Evolutionary conservation across 192 early-diverging fungal genomes (phyloP).

Genomic region (Coemansia sp.): DNA sequence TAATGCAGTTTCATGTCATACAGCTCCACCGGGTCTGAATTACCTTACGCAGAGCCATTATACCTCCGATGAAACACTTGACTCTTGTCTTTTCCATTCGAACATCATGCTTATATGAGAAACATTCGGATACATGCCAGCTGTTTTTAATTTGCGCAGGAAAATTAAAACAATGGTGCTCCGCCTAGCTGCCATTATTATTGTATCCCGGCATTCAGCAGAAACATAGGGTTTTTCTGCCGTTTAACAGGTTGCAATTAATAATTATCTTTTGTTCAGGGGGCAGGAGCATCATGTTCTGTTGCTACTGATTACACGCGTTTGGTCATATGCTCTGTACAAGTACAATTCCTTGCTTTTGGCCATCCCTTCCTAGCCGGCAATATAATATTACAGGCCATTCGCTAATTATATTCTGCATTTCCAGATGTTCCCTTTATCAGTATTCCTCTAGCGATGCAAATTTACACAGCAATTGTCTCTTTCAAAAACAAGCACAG

Average conservation of each 20-base stretch:
- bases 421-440: not conserved
- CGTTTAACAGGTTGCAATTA: not conserved
- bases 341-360: not conserved
- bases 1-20: not conserved
- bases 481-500: not conserved
- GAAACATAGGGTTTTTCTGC: not conserved
- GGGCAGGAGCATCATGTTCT: not conserved
- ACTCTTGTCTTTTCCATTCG: not conserved
- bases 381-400: not conserved
- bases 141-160: conserved; percentile 9
- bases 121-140: not conserved
- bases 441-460: not conserved
- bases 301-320: conserved; percentile 5
- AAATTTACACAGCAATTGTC: too few relatives aligned
- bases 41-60: not conserved
- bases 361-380: not conserved
- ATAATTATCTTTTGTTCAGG: conserved; percentile 1
- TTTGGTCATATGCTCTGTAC: not conserved
- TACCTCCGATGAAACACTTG: not conserved
- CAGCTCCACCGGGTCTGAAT: not conserved
- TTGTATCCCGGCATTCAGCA: not conserved
- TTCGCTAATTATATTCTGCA: not conserved
- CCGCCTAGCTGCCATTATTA: not conserved
- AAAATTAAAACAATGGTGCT: not conserved
- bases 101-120: not conserved